phyloP scores from a whole-genome alignment of 2,329 filamentous ascomycete genomes.

The Neopestalotiopsis sp. region DNA sequence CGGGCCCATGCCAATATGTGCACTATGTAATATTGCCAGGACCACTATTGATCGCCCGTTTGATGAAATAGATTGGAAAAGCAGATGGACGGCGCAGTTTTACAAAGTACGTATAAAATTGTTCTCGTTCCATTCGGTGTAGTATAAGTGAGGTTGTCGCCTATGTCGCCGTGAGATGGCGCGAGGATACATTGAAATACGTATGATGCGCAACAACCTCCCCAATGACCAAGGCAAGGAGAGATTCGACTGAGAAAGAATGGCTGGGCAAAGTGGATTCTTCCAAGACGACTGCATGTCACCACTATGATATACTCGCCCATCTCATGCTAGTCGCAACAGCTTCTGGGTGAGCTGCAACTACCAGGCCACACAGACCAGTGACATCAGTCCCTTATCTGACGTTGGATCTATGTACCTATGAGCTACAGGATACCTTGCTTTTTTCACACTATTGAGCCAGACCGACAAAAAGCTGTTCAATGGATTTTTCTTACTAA shows the following conservation, averaged over 20 bases:
- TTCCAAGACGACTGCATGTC: not conserved
- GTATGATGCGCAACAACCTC: not conserved
- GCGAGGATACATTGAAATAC: not conserved
- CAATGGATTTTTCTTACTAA: not conserved
- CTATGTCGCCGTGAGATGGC: not conserved
- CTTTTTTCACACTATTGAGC: constrained; percentile 12
- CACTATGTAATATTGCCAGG: not conserved
- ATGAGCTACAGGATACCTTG: not conserved
- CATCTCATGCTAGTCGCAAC: not conserved
- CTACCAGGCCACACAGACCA: not conserved
- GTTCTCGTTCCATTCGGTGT: not conserved
- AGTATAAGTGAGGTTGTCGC: not conserved
- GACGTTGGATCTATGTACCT: not conserved
- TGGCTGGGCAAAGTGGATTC: not conserved
- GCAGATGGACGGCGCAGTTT: not conserved
- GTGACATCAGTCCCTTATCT: constrained; percentile 9
- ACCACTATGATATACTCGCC: not conserved
- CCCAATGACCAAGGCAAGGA: not conserved
- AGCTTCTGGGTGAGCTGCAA: not conserved
- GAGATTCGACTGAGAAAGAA: not conserved
- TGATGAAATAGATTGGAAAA: constrained; percentile 7
- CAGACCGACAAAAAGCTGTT: not conserved
- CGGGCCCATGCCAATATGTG: not conserved
- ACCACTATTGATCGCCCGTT: constrained; percentile 7
- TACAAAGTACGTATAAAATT: not conserved